Evolutionary conservation across 805 yeast species (phyloP).

Genomic region (Saccharomycopsis guyanensis): DNA sequence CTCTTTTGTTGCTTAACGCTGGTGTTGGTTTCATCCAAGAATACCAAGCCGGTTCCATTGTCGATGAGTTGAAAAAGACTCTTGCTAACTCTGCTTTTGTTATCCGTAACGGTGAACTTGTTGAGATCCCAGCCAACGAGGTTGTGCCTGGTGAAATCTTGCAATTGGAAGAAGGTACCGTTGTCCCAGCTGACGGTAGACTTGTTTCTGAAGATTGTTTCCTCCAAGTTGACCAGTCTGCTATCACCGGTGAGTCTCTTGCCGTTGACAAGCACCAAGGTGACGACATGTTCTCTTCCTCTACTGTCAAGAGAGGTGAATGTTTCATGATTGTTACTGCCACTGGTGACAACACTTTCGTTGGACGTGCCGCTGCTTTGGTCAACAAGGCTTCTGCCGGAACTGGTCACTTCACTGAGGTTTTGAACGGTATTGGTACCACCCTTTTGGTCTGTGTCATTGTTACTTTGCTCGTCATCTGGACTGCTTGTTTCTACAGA

Average conservation of each 20-base stretch:
- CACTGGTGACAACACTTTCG: conserved; percentile 92
- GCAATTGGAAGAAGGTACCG: conserved; percentile 88
- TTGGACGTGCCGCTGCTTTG: conserved; percentile 95
- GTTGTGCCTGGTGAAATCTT: conserved; percentile 94
- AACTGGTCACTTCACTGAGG: conserved; percentile 94
- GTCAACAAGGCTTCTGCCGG: conserved; percentile 93
- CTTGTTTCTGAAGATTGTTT: conserved; percentile 76
- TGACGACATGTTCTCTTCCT: conserved; percentile 84
- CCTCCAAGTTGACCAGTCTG: conserved; percentile 92
- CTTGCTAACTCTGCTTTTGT: conserved; percentile 84
- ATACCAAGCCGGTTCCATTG: conserved; percentile 97
- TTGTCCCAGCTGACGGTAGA: conserved; percentile 90
- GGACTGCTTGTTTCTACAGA: conserved; percentile 94
- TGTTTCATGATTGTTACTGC: conserved; percentile 90
- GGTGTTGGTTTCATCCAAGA: conserved; percentile 94
- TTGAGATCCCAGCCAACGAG: conserved; percentile 74
- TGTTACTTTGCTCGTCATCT: conserved; percentile 77
- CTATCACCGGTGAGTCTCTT: conserved; percentile 94
- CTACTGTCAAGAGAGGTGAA: conserved; percentile 94
- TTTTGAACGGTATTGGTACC: conserved; percentile 95
- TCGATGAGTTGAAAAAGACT: conserved; percentile 92
- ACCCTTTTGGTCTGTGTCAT: conserved; percentile 82
- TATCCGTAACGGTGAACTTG: conserved; percentile 70
- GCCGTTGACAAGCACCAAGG: conserved; percentile 90
- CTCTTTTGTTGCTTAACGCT: conserved; percentile 78